These are phyloP conservation scores for Pinus taeda DNA, from an alignment of 75 land plant species.

Conservation along the genomic window DNA sequence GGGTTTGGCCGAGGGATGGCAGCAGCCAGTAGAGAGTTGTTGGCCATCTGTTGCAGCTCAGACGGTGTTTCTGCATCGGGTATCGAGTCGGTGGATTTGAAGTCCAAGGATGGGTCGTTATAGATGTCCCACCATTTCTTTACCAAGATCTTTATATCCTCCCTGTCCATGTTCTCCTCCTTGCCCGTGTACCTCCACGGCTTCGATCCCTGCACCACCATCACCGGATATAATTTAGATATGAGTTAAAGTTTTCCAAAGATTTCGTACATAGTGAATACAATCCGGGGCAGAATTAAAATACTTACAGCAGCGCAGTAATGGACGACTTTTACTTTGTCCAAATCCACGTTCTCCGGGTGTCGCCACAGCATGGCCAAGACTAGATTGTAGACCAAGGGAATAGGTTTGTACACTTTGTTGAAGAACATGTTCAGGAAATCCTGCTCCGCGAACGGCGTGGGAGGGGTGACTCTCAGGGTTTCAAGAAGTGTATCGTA, in stretches of 20 bases:
- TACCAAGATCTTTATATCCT: conserved; percentile 55
- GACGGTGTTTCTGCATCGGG: too few species aligned
- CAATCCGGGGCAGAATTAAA: neutral
- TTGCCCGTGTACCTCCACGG: conserved; percentile 70
- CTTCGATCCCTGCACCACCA: conserved; percentile 49
- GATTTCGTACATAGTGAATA: neutral
- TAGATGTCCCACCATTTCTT: conserved; percentile 61
- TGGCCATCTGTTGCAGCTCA: too few species aligned
- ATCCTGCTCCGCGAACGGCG: conserved; percentile 65
- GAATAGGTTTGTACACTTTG: conserved; percentile 40
- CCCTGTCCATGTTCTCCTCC: conserved; percentile 68
- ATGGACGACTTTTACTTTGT: conserved; percentile 48
- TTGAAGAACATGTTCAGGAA: conserved; percentile 62
- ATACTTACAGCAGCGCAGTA: conserved; percentile 60
- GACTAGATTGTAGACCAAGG: conserved; percentile 45
- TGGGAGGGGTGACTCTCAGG: conserved; percentile 39
- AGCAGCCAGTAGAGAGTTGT: too few species aligned
- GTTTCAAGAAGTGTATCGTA: conserved; percentile 26
- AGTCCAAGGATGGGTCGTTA: conserved; percentile 48
- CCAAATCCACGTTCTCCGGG: conserved; percentile 50
- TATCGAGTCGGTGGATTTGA: neutral
- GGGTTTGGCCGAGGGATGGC: too few species aligned
- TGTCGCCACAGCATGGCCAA: conserved; percentile 59
- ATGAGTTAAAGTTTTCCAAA: neutral
- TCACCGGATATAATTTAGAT: too few species aligned